Base-by-base conservation (phyloP, 371 early-diverging fungal species). In the Encephalitozoon cuniculi region DNA sequence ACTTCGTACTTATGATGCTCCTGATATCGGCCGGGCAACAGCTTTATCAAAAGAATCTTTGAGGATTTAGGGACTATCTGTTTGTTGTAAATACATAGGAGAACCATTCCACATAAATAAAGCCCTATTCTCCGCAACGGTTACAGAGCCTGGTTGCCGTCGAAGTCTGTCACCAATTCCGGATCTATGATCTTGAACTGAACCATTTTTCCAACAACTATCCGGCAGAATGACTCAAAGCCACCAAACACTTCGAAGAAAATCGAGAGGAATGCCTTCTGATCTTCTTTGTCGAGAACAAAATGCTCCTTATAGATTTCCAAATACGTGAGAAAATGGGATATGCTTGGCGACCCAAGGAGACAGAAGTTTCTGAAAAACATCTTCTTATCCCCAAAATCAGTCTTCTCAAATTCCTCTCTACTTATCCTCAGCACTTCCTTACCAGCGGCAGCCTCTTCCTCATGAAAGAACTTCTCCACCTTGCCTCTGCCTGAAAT, bases 321-420 rank as follows among this genome's bases (percentile, higher is more conserved):
- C 18, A 79, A 41, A 41, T 79, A 79, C 41, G 40, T 71, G 9
- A 79, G 39, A 52, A 79, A 79, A 40, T 79, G 79, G 2, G 79
- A 63, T n/a, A 75, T 37, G 15, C 66, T 52, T 59, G 79, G 76
- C 0, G 75, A 75, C 34, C 73, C 73, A 30, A 72, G 51, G 25
- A 44, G 12, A 41, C 73, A 72, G 52, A 72, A 72, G 28, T 64
- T 51, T 37, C 18, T 72, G 32, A 41, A 72, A 21, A 72, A 72
- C 3, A n/a, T 21, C 37, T 64, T 25, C 37, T 46, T 72, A 18
- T 72, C 46, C 26, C 64, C 23, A 49, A 32, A 4, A 28, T 28
- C n/a, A 9, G 30, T 28, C 15, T 25, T 37, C 34, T 59, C 59
- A 59, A 59, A 59, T 18, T 59, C 59, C 21, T 59, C 59, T 28